Conservation (phyloP, 176 grass and related monocot species). For the Carex parvula region DNA sequence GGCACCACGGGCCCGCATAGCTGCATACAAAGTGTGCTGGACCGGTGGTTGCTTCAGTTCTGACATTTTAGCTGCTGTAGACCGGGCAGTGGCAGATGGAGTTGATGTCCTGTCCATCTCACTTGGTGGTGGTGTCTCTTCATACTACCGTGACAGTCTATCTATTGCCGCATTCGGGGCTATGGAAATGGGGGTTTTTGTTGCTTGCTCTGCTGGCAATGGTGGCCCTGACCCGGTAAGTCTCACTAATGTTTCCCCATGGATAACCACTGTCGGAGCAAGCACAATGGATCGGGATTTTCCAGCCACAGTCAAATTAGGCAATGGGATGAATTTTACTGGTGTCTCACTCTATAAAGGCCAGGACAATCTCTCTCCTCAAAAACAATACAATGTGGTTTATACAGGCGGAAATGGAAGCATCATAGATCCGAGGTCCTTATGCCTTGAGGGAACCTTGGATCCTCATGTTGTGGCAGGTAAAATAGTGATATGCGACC, state of each 20-base stretch:
- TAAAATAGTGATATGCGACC: conserved; percentile 91
- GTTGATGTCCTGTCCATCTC: conserved; percentile 98
- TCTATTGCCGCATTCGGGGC: conserved; percentile 84
- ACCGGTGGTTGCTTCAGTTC: conserved; percentile 95
- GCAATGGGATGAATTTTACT: conserved; percentile 62
- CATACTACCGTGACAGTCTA: conserved; percentile 76
- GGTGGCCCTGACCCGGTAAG: conserved; percentile 85
- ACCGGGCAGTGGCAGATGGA: conserved; percentile 83
- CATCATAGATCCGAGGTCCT: conserved; percentile 60
- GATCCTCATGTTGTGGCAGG: conserved; percentile 49
- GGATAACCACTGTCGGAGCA: conserved; percentile 90
- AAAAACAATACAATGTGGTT: conserved; percentile 55
- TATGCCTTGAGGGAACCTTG: conserved; percentile 82
- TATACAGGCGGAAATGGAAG: conserved; percentile 67
- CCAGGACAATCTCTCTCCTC: conserved; percentile 32
- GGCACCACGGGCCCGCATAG: conserved; percentile 82
- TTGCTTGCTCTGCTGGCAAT: conserved; percentile 94
- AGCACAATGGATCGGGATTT: conserved; percentile 98
- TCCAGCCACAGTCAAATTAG: conserved; percentile 60
- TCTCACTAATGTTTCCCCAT: conserved; percentile 87
- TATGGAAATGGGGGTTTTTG: conserved; percentile 97
- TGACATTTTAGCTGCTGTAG: conserved; percentile 95
- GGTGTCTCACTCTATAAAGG: conserved; percentile 85
- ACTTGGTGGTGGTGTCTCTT: conserved; percentile 80
- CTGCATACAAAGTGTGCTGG: conserved; percentile 99